Evolutionary conservation across 129 eudicot species (phyloP), one percentile per base, ranked within the genome.

Genomic region (Silybum marianum): DNA sequence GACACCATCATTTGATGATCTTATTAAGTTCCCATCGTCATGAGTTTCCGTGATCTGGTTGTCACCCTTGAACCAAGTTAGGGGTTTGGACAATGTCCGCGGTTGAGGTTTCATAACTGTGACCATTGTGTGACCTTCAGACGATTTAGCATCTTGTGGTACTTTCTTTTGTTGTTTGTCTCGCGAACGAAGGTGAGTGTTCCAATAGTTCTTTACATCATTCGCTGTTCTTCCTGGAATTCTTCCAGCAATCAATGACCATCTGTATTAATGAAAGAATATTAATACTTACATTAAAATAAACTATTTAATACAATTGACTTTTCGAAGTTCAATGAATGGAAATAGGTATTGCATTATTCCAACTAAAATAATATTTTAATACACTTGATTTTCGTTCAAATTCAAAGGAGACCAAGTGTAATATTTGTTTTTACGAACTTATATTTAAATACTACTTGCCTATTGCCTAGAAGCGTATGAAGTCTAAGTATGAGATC

Each of bases 211-310:
- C 65, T 90, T 90, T 13, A 90, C 90, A 74, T 88, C 95, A 58
- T 91, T 91, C 0, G 92, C 90, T 7, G 95, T 91, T 78, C 95
- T 74, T 82, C 92, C 95, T 0, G 95, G 84, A 12, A 91, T 78
- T 84, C 96, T 89, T 22, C 93, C 93, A 1, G 93, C 88, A 62
- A 91, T 91, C 19, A 89, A 38, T 7, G 96, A 83, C 97, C 97
- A 91, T 77, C 97, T 89, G 51, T 28, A n/a, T 58, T 65, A 28
- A 21, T 19, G 12, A 28, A 71, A 30, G 23, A 62, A 58, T 18
- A 18, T 1, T 7, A 58, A 14, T 58, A 6, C 6, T 58, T 58
- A 7, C 23, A 36, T 36, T 36, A 1, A 36, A 36, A 36, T 36
- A 36, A 36, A 6, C 6, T 0, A 6, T 36, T 6, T 36, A 36